Evolutionary conservation across 1,139 yeast genomes (phyloP), one percentile per base, ranked within the genome.

Genomic region (Suhomyces bolitotheri): DNA sequence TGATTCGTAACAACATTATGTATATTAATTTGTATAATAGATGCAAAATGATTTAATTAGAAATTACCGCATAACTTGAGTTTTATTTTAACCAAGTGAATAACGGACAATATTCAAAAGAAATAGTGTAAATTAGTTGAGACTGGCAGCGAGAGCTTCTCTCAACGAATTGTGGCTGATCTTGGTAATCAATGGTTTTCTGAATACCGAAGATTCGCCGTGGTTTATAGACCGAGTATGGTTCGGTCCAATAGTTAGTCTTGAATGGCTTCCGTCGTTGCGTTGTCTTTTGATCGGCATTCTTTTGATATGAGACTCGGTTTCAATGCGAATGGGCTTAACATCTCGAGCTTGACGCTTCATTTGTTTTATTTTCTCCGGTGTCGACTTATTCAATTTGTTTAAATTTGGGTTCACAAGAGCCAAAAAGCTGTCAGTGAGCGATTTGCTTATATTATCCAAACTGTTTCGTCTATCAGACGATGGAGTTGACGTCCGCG

Each of bases 241-340:
- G 41, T 74, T 71, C 3, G 73, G 71, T 1, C 76, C 75, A n/a
- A 77, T 64, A 2, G 64, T 64, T 34, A 78, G 47, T 7, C 67
- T 63, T 4, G 80, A 71, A 40, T 66, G 71, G 4, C 70, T 53
- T 0, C 75, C 74, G 39, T 57, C 51, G 14, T 32, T 49, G 40
- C 56, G 36, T 29, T 55, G 52, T 7, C 44, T 46, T 14, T 53
- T 33, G 9, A 46, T 45, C 1, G 69, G 69, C 30, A 57, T 39
- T 36, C 70, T 38, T 43, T 62, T 61, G 6, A 46, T 30, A 25
- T 56, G 64, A 4, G 30, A 35, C 12, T 45, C 51, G 25, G 43
- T 43, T 31, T 38, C 39, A 12, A 37, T 34, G 9, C 40, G 32
- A 7, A 48, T 50, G 2, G 51, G 52, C 25, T 24, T 29, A 22